Base-by-base conservation (phyloP, 108 stramenopile genomes). In the Heterococcus sp. region DNA sequence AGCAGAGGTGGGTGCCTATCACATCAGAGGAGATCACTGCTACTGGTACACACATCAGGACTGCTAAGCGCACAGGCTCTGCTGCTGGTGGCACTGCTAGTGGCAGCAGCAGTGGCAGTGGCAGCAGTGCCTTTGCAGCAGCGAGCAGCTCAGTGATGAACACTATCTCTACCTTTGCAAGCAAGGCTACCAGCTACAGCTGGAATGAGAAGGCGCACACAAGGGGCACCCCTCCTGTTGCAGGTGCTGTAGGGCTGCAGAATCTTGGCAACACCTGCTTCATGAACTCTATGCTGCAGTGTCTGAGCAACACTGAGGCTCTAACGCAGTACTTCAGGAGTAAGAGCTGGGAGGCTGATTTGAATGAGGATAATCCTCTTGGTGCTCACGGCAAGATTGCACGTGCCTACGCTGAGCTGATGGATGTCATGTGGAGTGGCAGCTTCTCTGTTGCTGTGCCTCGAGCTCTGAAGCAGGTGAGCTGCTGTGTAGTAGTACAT, bases 211-310 rank as follows among this genome's bases (percentile, higher is more conserved):
- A 68, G 4, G 27, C 35, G 35, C 73, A 82, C 65, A 74, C 66
- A 2, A 68, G 31, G 32, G 81, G 67, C 8, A 66, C 46, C 46
- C 81, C 81, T 0, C 2, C 73, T 26, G 66, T 31, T 1, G 34
- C 65, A 21, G 81, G 81, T 1, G 81, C 81, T 8, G 96, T 98
- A 2, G 98, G 98, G 8, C 89, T 99, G 77, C 89, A 88, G 66
- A 99, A 99, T 83, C 90, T 99, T 26, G 98, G 97, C 26, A 98
- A 98, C 82, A 97, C 97, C 3, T 97, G 97, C 83, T 97, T 95
- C 86, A 91, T 97, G 88, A 96, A 96, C 80, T 74, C 90, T 58
- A 94, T 94, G 65, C 70, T 97, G 37, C 98, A 99, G 88, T 97
- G 96, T 66, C 83, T 99, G 4, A 88, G 86, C 34, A 89, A 94